Base-by-base conservation (phyloP, 805 yeast genomes). In the Suhomyces prunicola region DNA sequence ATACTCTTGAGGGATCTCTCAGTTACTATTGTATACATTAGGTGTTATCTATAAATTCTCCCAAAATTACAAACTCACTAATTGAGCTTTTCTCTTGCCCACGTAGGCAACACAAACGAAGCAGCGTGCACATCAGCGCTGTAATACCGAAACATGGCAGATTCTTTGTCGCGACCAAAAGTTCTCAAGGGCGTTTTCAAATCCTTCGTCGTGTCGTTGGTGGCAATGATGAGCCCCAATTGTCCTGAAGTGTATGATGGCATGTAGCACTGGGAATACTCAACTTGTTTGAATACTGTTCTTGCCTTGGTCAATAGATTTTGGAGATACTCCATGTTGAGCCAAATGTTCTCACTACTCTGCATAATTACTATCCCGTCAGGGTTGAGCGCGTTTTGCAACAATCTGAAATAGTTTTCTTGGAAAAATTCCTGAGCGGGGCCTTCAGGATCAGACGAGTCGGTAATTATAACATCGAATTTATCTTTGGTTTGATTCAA, bases 391-490 rank as follows among this genome's bases (percentile, higher is more conserved):
- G 94, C 88, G 53, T 80, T 78, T 56, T 74, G 63, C 53, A 92
- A 73, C 51, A 91, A 72, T 62, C 83, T 76, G 70, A 90, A 91
- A 72, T 91, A 91, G 52, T 80, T 82, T 55, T 79, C 78, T 67
- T 90, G 89, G 74, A 91, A 91, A 60, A 91, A 88, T 17, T 88
- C 88, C 62, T 86, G 96, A 1, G 97, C 97, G 5, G 97, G 97
- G 2, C 94, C 97, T 61, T 91, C 97, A 1, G 97, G 97, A 69
- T 91, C 97, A 1, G 96, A 87, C 2, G 96, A 88, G 68, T 91
- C 97, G 15, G 96, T 88, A 55, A 91, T 90, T 54, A 91, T 88
- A 31, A 92, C 86, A 68, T 91, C 97, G 65, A 78, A 91, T 59
- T 81, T 81, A 35, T 77, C 77, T 7, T 64, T 60, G 44, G 69